These are phyloP conservation scores for Penicillium occitanis DNA, from an alignment of 2,329 filamentous ascomycete genomes.

Conservation along the genomic window DNA sequence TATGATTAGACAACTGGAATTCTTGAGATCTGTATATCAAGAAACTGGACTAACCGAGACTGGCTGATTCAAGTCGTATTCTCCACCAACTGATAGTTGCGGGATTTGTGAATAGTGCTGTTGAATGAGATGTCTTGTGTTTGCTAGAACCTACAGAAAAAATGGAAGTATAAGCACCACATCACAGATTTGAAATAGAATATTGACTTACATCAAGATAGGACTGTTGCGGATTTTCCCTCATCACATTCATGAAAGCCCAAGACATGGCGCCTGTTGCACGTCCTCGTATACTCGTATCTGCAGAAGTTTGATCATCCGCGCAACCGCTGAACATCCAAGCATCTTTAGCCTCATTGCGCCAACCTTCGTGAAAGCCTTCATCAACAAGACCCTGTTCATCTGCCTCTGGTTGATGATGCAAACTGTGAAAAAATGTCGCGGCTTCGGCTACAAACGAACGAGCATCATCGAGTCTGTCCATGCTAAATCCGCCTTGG, in stretches of 20 bases:
- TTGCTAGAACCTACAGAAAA: conserved; percentile 29
- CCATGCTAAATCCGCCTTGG: conserved; percentile 42
- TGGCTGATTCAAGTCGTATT: conserved; percentile 16
- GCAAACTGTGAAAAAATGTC: conserved; percentile 20
- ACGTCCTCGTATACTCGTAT: conserved; percentile 48
- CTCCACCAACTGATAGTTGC: conserved; percentile 27
- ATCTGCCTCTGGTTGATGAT: conserved; percentile 39
- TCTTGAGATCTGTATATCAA: not conserved
- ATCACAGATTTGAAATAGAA: not conserved
- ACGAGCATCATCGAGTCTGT: conserved; percentile 19
- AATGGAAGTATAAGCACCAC: conserved; percentile 21
- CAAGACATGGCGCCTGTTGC: conserved; percentile 27
- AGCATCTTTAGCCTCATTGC: conserved; percentile 48
- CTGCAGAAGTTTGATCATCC: conserved; percentile 54
- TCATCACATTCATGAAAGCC: conserved; percentile 22
- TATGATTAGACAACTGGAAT: not conserved
- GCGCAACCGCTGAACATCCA: conserved; percentile 54
- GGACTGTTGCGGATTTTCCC: conserved; percentile 17
- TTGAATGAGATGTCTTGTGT: conserved; percentile 29
- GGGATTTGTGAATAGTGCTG: conserved; percentile 32
- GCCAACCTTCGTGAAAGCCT: conserved; percentile 50
- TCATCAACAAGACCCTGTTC: conserved; percentile 46
- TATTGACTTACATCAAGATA: conserved; percentile 17
- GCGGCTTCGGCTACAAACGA: conserved; percentile 19
- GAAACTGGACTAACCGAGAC: conserved; percentile 15